phyloP scores from a whole-genome alignment of 345 rosid genomes.

The Toxicodendron radicans region DNA sequence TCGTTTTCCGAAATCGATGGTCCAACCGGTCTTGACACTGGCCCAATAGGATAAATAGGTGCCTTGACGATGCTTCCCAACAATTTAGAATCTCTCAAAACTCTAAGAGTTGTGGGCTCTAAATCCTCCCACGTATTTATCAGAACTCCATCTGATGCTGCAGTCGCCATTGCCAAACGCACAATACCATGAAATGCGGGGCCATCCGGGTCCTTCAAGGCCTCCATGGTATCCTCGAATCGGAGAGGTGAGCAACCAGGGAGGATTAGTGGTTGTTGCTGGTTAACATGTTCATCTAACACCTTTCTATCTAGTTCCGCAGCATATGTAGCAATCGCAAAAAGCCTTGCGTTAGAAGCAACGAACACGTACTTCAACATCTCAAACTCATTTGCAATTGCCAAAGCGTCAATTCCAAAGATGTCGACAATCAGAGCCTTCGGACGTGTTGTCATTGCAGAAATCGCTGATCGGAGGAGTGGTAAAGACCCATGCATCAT shows the following conservation, averaged over 20 bases:
- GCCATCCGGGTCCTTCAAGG: conserved; percentile 25
- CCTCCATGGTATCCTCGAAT: conserved; percentile 40
- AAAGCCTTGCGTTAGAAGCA: background rate
- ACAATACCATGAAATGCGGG: conserved; percentile 18
- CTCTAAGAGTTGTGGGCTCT: conserved; percentile 29
- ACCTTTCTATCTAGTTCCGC: conserved; percentile 33
- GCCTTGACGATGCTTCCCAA: conserved; percentile 26
- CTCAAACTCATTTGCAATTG: conserved; percentile 26
- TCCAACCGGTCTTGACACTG: conserved; percentile 12
- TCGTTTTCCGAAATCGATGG: background rate
- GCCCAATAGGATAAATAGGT: conserved; percentile 36
- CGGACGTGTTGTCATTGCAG: conserved; percentile 19
- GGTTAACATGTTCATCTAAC: conserved; percentile 27
- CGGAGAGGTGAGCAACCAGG: conserved; percentile 60
- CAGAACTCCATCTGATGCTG: conserved; percentile 44
- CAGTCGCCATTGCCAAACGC: conserved; percentile 26
- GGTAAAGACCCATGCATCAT: conserved; percentile 24
- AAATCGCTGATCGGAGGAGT: conserved; percentile 18
- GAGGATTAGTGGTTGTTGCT: conserved; percentile 27
- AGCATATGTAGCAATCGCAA: conserved; percentile 39
- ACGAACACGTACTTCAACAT: too few species aligned
- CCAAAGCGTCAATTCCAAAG: conserved; percentile 42
- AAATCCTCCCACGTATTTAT: conserved; percentile 52
- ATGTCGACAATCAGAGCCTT: conserved; percentile 46
- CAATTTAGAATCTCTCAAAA: conserved; percentile 15